These are phyloP conservation scores for Salvia miltiorrhiza DNA, from an alignment of 257 asterid species.

Conservation along the genomic window DNA sequence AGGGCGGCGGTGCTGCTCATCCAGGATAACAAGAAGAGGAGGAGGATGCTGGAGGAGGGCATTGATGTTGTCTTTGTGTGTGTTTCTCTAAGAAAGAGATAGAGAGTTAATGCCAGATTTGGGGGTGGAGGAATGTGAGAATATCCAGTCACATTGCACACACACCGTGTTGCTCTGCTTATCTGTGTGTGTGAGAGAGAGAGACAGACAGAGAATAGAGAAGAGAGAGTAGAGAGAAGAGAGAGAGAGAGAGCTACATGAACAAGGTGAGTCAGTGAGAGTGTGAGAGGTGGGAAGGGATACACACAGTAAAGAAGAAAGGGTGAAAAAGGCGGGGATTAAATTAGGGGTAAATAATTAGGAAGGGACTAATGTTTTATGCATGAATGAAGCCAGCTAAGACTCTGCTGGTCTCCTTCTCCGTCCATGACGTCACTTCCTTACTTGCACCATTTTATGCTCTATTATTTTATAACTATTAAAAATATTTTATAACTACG, in stretches of 20 bases:
- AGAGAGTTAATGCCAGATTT: conserved; percentile 14
- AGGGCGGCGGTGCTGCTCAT: conserved; percentile 18
- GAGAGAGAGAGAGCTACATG: conserved; percentile 11
- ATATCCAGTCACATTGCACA: conserved; percentile 22
- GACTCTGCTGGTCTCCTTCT: conserved; percentile 22
- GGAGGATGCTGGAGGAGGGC: conserved; percentile 24
- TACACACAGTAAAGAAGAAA: not conserved
- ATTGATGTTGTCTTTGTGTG: conserved; percentile 14
- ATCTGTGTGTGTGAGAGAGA: not conserved
- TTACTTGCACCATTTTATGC: too few species aligned
- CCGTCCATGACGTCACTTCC: not conserved
- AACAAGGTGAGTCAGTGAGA: not conserved
- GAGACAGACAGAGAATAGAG: too few species aligned
- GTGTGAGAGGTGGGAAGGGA: not conserved
- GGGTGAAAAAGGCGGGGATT: not conserved
- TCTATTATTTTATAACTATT: too few species aligned
- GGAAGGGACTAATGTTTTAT: conserved; percentile 10
- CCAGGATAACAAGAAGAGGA: conserved; percentile 11
- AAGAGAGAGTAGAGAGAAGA: conserved; percentile 1
- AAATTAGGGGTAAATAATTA: conserved; percentile 4
- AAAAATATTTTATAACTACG: too few species aligned
- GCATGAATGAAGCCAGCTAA: conserved; percentile 33
- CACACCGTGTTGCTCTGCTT: conserved; percentile 3
- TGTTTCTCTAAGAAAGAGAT: conserved; percentile 15
- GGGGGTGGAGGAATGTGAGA: not conserved